phyloP scores from a whole-genome alignment of 192 early-diverging fungal species.

The Cetraspora pellucida region DNA sequence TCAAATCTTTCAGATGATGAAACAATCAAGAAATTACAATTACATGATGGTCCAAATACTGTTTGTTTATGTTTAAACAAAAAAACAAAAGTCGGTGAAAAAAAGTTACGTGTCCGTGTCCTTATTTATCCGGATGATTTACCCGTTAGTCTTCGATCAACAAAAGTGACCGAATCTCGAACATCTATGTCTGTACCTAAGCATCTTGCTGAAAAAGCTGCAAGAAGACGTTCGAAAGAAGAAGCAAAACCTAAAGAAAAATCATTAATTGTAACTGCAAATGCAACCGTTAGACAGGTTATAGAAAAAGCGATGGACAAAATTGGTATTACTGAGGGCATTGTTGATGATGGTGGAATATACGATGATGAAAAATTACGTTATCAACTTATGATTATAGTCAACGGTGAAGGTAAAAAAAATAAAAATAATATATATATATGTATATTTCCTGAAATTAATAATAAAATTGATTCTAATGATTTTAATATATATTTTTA shows the following conservation, averaged over 20 bases:
- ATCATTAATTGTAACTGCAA: background rate
- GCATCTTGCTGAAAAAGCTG: slow-evolving; percentile 33
- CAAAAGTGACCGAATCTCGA: background rate
- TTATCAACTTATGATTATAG: slow-evolving; percentile 22
- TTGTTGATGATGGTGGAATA: slow-evolving; percentile 44
- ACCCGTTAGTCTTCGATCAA: background rate
- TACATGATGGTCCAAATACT: slow-evolving; percentile 14
- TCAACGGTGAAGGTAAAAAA: slow-evolving; percentile 25
- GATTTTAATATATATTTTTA: background rate
- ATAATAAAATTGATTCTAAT: background rate
- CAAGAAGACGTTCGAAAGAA: slow-evolving; percentile 28
- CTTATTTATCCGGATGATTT: slow-evolving; percentile 31
- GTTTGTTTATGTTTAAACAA: slow-evolving; percentile 29
- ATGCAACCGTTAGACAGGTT: slow-evolving; percentile 48
- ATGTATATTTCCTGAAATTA: background rate
- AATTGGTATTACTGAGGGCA: slow-evolving; percentile 51
- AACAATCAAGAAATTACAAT: background rate
- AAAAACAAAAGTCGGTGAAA: slow-evolving; percentile 14
- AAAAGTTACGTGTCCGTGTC: slow-evolving; percentile 22
- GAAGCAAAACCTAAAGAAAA: slow-evolving; percentile 35
- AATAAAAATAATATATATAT: background rate
- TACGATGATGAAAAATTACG: slow-evolving; percentile 15
- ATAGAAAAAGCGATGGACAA: slow-evolving; percentile 51
- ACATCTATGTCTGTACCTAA: slow-evolving; percentile 33
- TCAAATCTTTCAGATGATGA: slow-evolving; percentile 39